Evolutionary conservation across 163 green algal species (phyloP), one percentile per base, ranked within the genome.

Genomic region (Volvox carteri): DNA sequence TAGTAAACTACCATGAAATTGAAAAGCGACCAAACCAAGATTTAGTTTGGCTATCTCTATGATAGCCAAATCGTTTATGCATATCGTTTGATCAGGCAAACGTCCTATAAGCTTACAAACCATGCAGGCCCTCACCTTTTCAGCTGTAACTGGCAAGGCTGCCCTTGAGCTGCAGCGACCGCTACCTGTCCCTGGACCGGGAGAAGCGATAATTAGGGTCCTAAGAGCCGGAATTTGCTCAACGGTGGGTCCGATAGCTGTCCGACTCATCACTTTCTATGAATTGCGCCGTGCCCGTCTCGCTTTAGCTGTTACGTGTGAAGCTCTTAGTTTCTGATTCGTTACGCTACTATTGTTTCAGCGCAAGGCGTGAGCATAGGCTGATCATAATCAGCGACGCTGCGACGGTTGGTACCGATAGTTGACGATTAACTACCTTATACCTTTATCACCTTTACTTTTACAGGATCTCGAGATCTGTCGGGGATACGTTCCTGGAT

Each of bases 401-500:
- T 8, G 28, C 50, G 14, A 54, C 12, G 2, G 1, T 37, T 19
- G 35, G 4, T 5, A 65, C 19, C 18, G 46, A 23, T 68, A n/a
- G 6, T 42, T 50, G 14, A 28, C 9, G 19, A 4, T n/a, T 23
- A 1, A 7, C 25, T 44, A 25, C 12, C 23, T 23, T 19, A 35
- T 42, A 44, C 58, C 1, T 41, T 25, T 6, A 1, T 14, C 21
- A 14, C 9, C 44, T 0, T 23, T 33, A 21, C 67, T 25, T 46
- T 62, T 58, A 9, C 88, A 95, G 92, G 95, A 98, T 84, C 79
- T 97, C 2, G 92, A 98, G 78, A 96, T 98, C 18, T 91, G 92
- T 4, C 85, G 86, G 3, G 95, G 95, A 30, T 98, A 98, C 73
- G 93, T 97, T n/a, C 92, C 93, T 41, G 94, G 92, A 16, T 98